These are phyloP conservation scores for Nothopassalora personata DNA, from an alignment of 2,329 filamentous ascomycete species.

Conservation along the genomic window DNA sequence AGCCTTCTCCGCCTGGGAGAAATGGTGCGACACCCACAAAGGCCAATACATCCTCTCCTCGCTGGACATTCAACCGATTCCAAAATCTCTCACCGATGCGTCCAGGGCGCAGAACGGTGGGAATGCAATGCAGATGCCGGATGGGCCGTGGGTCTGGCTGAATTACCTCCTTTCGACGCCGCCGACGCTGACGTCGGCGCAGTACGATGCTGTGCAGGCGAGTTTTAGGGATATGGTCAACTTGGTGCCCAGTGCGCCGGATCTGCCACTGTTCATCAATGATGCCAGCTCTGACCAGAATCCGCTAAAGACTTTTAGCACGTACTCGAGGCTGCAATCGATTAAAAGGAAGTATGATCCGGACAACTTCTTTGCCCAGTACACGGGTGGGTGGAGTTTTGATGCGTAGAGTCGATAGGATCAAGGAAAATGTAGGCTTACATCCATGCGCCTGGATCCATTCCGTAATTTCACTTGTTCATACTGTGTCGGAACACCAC, in stretches of 20 bases:
- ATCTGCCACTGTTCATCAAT: conserved; percentile 4
- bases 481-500: too few relatives aligned
- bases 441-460: too few relatives aligned
- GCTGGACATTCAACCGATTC: conserved; percentile 6
- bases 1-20: conserved; percentile 26
- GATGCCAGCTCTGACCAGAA: conserved; percentile 5
- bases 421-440: too few relatives aligned
- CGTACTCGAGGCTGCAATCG: conserved; percentile 1
- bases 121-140: conserved; percentile 6
- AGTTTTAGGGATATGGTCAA: conserved; percentile 8
- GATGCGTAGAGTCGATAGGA: background rate
- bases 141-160: conserved; percentile 6
- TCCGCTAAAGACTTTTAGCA: conserved; percentile 6
- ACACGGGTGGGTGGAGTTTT: conserved; percentile 5
- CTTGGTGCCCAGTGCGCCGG: background rate
- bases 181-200: background rate
- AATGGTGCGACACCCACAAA: conserved; percentile 31
- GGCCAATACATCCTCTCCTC: conserved; percentile 28
- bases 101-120: conserved; percentile 2
- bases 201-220: conserved; percentile 6
- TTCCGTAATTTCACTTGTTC: too few relatives aligned
- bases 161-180: background rate
- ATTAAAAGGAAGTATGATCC: conserved; percentile 9
- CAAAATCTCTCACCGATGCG: conserved; percentile 3
- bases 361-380: conserved; percentile 5